Evolutionary conservation across 352 stramenopile species (phyloP).

Genomic region (Phytophthora hibernalis): DNA sequence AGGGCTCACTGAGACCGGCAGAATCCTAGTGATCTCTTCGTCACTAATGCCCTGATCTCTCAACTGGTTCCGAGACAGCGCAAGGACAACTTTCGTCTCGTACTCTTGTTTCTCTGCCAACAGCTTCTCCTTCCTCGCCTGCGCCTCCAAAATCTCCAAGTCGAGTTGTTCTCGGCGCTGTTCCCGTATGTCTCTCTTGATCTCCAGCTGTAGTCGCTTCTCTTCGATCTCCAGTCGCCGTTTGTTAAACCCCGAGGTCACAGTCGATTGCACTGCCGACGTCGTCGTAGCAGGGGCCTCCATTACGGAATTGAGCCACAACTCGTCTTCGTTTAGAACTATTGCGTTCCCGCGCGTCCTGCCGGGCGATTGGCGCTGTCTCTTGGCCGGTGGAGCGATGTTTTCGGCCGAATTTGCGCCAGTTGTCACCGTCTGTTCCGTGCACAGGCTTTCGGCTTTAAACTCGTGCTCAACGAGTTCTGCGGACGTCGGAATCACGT

Average conservation of each 20-base stretch:
- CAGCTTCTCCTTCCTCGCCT: constrained; percentile 49
- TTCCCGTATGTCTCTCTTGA: constrained; percentile 50
- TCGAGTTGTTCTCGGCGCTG: constrained; percentile 47
- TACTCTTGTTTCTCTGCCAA: constrained; percentile 53
- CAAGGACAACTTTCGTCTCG: constrained; percentile 53
- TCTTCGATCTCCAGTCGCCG: constrained; percentile 65
- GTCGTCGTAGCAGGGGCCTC: not conserved
- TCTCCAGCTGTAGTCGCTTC: constrained; percentile 59
- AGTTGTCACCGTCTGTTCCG: not conserved
- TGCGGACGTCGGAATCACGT: constrained; percentile 10
- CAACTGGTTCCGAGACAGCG: constrained; percentile 61
- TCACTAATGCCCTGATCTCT: constrained; percentile 56
- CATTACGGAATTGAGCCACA: constrained; percentile 23
- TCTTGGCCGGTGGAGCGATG: constrained; percentile 33
- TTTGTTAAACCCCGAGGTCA: constrained; percentile 34
- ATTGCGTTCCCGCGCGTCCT: not conserved
- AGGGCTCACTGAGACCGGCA: constrained; percentile 38
- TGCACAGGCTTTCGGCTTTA: not conserved
- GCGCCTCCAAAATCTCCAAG: constrained; percentile 55
- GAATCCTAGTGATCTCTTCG: constrained; percentile 60
- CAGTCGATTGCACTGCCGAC: not conserved
- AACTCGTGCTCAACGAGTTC: constrained; percentile 19
- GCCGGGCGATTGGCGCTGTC: constrained; percentile 19
- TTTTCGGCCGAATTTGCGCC: constrained; percentile 4
- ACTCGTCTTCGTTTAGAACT: constrained; percentile 34